Base-by-base conservation (phyloP, 2,329 filamentous ascomycete genomes). In the Aspergillus transmontanensis region DNA sequence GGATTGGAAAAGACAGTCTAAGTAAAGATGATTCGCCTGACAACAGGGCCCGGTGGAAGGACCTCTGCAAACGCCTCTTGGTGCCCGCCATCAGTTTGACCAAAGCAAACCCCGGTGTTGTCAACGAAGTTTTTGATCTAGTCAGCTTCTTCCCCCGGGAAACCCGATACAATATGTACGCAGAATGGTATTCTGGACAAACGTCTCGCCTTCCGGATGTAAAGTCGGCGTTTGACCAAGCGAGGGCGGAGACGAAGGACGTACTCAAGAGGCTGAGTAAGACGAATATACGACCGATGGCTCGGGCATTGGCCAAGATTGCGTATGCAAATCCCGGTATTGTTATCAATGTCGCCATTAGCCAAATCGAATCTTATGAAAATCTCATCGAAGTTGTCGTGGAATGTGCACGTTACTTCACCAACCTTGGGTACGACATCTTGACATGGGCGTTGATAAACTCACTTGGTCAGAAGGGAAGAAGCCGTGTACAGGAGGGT, bases 331-430 rank as follows among this genome's bases (percentile, higher is more conserved):
- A 93, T 50, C 96, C 95, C 1, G 94, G 94, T 30, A 86, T 97
- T 61, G 94, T 98, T 28, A 97, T 97, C 81, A 89, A 89, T 71
- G 91, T 94, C 61, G 93, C 94, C 7, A 87, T 99, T 62, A 89
- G 89, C 66, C 94, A 97, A 76, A 92, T 97, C 63, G 94, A 99
- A 77, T 90, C 91, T 0, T 99, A 99, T 76, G 91, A 91, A 74
- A 99, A 98, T 74, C 85, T 99, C 64, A 97, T 97, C 61, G 92
- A 97, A 65, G 92, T 93, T 6, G 92, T 99, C 65, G 94, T 98
- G 16, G 93, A 97, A 75, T 97, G 94, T 73, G 93, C 92, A 45
- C 90, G 92, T 71, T 97, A 97, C 75, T 97, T 98, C 70, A 97
- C 94, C 1, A 89, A 92, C 60, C 82, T 99, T 43, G 94, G 92